A percentile compares a stretch with the other conserved stretches of the same genome.
phyloP scores from a whole-genome alignment of 805 yeast genomes.

The Saccharomycopsis sp. region DNA sequence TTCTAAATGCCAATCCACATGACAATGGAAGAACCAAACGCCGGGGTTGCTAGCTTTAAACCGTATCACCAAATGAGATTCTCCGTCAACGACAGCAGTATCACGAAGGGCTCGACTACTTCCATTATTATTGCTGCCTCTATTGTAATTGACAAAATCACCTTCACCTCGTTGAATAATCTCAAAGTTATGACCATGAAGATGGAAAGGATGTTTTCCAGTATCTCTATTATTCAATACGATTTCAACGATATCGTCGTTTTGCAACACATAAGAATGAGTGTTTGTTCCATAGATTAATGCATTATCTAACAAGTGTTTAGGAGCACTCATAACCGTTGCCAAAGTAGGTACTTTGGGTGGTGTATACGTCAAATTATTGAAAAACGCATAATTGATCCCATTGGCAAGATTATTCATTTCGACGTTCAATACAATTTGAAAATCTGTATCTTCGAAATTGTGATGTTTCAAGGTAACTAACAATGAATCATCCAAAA shows the following conservation, averaged over 20 bases:
- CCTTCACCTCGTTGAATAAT: conserved; percentile 51
- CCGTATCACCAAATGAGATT: conserved; percentile 62
- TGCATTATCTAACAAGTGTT: conserved; percentile 42
- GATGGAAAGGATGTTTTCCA: conserved; percentile 73
- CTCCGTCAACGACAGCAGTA: conserved; percentile 58
- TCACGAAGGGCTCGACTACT: conserved; percentile 60
- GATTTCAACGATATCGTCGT: conserved; percentile 63
- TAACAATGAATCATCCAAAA: conserved; percentile 42
- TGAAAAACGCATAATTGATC: conserved; percentile 69
- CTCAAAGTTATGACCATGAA: conserved; percentile 71
- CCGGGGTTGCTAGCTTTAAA: conserved; percentile 87
- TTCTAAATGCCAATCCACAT: conserved; percentile 77
- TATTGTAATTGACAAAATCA: conserved; percentile 51
- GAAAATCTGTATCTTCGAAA: conserved; percentile 55
- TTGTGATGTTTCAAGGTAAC: conserved; percentile 31
- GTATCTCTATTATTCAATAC: conserved; percentile 75
- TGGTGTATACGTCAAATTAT: conserved; percentile 52
- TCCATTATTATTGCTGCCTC: conserved; percentile 34
- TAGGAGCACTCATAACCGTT: conserved; percentile 58
- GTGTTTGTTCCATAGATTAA: conserved; percentile 71
- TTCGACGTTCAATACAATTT: conserved; percentile 48
- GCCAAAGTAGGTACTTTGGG: conserved; percentile 70
- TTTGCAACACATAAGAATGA: conserved; percentile 52
- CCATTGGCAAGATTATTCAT: conserved; percentile 73
- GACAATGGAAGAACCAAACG: conserved; percentile 92